Evolutionary conservation across 2,329 filamentous ascomycete genomes (phyloP).

Genomic region (Nectriaceae sp.): DNA sequence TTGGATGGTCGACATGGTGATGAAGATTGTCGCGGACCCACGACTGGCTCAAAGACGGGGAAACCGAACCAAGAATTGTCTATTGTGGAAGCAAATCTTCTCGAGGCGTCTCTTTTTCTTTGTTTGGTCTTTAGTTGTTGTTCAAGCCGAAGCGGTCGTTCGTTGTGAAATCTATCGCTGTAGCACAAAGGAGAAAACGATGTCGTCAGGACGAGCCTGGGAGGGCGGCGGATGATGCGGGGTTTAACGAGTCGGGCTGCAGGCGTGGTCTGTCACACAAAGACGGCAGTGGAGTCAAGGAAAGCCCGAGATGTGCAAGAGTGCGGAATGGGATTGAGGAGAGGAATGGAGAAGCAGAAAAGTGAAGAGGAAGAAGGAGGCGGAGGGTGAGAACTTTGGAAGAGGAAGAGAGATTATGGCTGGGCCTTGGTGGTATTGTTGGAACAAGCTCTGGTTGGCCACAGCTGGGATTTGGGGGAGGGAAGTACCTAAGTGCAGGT

Average conservation of each 20-base stretch:
- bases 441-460: constrained; percentile 1
- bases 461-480: background rate
- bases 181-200: constrained; percentile 5
- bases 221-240: constrained; percentile 18
- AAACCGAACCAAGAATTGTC: constrained; percentile 9
- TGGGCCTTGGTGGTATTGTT: constrained; percentile 16
- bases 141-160: too few species aligned
- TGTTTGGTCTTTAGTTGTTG: too few species aligned
- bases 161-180: background rate
- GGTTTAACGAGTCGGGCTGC: constrained; percentile 21
- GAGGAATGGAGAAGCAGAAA: constrained; percentile 9
- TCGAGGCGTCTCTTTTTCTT: background rate
- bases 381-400: constrained; percentile 17
- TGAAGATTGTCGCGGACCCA: constrained; percentile 24
- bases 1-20: constrained; percentile 74
- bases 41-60: constrained; percentile 16
- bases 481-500: background rate
- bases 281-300: constrained; percentile 3
- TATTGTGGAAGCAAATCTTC: constrained; percentile 3
- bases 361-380: constrained; percentile 7
- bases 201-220: background rate
- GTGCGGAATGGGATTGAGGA: constrained; percentile 5
- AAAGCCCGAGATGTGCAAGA: constrained; percentile 7
- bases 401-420: constrained; percentile 4
- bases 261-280: constrained; percentile 9